Evolutionary conservation across 148 eudicot species (phyloP).

Genomic region (Nyssa sinensis): DNA sequence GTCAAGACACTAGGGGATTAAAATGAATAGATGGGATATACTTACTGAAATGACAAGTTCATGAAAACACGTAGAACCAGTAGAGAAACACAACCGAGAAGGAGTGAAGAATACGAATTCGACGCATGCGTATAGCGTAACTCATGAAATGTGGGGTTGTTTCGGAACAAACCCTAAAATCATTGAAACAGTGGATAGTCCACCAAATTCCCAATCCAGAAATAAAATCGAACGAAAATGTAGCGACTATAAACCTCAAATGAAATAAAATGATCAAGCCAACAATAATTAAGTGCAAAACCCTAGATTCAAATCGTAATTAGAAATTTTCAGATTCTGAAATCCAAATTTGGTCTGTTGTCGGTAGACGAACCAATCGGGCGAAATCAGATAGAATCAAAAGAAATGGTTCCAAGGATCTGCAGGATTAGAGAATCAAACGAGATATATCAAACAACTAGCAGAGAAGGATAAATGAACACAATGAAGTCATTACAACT

Average conservation of each 20-base stretch:
- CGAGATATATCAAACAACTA: neutral
- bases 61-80: constrained; percentile 86
- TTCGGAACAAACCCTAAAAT: neutral
- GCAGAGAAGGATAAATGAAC: neutral
- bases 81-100: constrained; percentile 92
- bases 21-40: neutral
- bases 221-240: neutral
- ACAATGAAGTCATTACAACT: neutral
- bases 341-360: neutral
- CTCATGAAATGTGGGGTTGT: constrained; percentile 31
- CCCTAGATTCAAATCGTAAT: too few species aligned
- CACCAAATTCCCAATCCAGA: constrained; percentile 7
- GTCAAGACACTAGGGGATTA: neutral
- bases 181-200: constrained; percentile 28
- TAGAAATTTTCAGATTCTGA: neutral
- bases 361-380: neutral
- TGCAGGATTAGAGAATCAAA: neutral
- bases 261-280: too few species aligned
- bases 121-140: constrained; percentile 52
- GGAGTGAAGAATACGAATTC: constrained; percentile 77
- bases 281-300: neutral
- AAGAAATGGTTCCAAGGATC: neutral
- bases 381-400: neutral
- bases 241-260: too few species aligned
- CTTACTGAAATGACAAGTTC: constrained; percentile 22